These are phyloP conservation scores for Trichophyton benhamiae DNA, from an alignment of 2,329 filamentous ascomycete species.

Conservation along the genomic window DNA sequence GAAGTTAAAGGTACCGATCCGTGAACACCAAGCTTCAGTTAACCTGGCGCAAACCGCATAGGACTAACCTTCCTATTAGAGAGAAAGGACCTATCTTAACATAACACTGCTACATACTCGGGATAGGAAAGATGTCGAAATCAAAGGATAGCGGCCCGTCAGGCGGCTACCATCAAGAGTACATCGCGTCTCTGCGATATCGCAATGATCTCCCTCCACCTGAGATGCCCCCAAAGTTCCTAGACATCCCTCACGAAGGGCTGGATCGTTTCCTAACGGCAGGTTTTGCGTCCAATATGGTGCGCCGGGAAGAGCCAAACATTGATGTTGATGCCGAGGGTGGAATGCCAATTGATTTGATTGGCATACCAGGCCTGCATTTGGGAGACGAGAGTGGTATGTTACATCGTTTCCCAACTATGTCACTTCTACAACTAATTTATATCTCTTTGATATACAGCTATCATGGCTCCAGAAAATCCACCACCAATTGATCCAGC, in stretches of 20 bases:
- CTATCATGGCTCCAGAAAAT: conserved; percentile 66
- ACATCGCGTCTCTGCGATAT: conserved; percentile 90
- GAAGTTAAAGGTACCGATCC: neutral
- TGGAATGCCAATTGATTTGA: conserved; percentile 90
- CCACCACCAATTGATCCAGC: conserved; percentile 63
- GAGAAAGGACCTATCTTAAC: neutral
- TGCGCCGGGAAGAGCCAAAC: conserved; percentile 83
- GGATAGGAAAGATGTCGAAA: conserved; percentile 25
- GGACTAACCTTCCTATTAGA: neutral
- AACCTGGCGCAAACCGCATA: neutral
- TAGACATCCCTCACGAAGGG: conserved; percentile 91
- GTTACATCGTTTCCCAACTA: neutral
- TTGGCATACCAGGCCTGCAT: conserved; percentile 89
- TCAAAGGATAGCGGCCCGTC: conserved; percentile 29
- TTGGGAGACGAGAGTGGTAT: conserved; percentile 86
- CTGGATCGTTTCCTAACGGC: conserved; percentile 83
- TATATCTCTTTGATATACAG: conserved; percentile 34
- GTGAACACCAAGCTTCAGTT: neutral
- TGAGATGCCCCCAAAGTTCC: conserved; percentile 86
- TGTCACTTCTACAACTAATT: neutral
- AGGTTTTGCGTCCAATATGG: conserved; percentile 76
- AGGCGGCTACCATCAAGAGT: conserved; percentile 68
- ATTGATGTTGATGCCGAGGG: conserved; percentile 96
- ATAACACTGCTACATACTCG: neutral
- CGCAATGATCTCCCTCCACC: conserved; percentile 92